Base-by-base conservation (phyloP, 23 red algal species). In the Cyanidiococcus yangmingshanensis region DNA sequence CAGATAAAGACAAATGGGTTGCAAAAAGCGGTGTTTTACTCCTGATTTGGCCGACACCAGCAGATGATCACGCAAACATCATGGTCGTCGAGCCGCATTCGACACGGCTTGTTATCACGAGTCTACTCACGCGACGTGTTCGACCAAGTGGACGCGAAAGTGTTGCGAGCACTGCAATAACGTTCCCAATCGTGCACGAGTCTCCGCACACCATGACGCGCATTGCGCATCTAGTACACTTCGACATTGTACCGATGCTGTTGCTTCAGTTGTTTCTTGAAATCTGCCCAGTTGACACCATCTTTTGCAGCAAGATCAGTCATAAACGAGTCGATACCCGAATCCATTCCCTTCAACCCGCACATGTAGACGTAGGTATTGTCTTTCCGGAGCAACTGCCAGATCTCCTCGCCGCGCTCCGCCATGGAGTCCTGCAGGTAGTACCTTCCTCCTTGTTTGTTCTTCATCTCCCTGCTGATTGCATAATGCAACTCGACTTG, bases 331-430 rank as follows among this genome's bases (percentile, higher is more conserved):
- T 96, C 92, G 39, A 96, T 85, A 29, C 92, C 92, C 68, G 58
- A 57, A 68, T 87, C 87, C 92, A 96, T 96, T 78, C 92, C 92
- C 45, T 85, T 85, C 75, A 96, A 84, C 12, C 92, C 92, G 68
- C 92, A 96, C 84, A 96, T 90, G 88, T 90, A 96, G 17, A 85
- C 76, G 75, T 96, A 90, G 32, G 92, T 90, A 68, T 90, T 96
- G 1, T 84, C 81, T 74, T 90, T 87, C 77, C 87, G 82, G 58
- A 96, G 80, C 59, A 96, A 41, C 39, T 90, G 81, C 34, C 86
- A 90, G 25, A 96, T 76, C 68, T 96, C 92, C 54, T 96, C 87
- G 45, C 82, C 85, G 75, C 89, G 89, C 74, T 96, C 83, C 40
- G 68, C 79, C 92, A 96, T 96, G n/a, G 82, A 50, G 40, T 82